Percentiles rank a stretch among this genome's conserved stretches.
These are phyloP conservation scores for Leucoagaricus sp. DNA, from an alignment of 1,284 basidiomycete genomes.

Conservation along the genomic window DNA sequence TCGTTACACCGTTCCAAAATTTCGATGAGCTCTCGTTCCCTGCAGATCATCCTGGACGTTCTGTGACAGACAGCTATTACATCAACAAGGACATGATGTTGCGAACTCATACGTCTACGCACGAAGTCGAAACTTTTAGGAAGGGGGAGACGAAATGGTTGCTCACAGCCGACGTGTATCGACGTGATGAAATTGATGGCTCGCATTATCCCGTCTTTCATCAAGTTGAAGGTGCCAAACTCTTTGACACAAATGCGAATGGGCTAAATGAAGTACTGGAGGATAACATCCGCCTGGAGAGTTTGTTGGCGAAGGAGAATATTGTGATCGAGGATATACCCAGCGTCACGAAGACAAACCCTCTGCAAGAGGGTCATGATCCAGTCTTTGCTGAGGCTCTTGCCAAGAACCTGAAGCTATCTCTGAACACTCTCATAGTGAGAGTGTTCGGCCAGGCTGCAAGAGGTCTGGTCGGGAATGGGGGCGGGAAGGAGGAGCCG, in stretches of 20 bases:
- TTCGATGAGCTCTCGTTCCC: conserved; percentile 98
- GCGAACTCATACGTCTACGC: conserved; percentile 96
- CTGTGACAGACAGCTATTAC: conserved; percentile 94
- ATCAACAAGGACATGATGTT: conserved; percentile 90
- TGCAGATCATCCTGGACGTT: conserved; percentile 89
- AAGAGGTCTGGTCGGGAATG: conserved; percentile 23
- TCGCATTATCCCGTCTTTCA: conserved; percentile 99
- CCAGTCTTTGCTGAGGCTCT: conserved; percentile 71
- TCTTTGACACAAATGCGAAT: conserved; percentile 60
- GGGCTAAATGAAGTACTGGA: conserved; percentile 62
- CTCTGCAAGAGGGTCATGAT: conserved; percentile 80
- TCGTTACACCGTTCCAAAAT: conserved; percentile 91
- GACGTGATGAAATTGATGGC: conserved; percentile 97
- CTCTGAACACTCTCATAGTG: conserved; percentile 87
- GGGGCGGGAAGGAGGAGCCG: conserved; percentile 56
- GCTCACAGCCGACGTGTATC: conserved; percentile 97
- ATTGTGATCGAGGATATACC: conserved; percentile 89
- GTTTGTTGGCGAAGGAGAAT: conserved; percentile 64
- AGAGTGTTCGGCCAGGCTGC: conserved; percentile 73
- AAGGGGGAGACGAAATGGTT: conserved; percentile 83
- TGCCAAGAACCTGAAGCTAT: conserved; percentile 86
- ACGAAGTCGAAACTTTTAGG: conserved; percentile 92
- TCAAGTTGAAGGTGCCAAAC: conserved; percentile 94
- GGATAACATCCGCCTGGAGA: conserved; percentile 65
- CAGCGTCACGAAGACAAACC: conserved; percentile 74